Conservation (phyloP, 2,329 filamentous ascomycete species). For the Diaporthe sp. region DNA sequence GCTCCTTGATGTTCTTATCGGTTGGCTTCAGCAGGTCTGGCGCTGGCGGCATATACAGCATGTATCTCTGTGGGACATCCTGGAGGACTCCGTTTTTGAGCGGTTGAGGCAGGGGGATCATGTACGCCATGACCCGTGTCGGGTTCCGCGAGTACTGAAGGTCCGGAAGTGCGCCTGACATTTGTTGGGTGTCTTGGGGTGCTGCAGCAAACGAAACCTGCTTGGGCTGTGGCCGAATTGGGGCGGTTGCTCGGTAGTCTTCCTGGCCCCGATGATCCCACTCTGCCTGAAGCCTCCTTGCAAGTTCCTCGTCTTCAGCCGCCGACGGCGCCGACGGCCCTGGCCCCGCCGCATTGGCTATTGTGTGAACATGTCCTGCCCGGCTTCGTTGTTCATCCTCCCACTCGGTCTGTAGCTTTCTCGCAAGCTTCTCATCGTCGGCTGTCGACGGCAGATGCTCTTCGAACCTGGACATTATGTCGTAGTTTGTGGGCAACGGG, state of each 20-base stretch:
- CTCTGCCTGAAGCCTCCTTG: constrained; percentile 5
- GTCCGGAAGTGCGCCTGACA: constrained; percentile 9
- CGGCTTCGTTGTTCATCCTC: neutral
- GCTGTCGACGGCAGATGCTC: constrained; percentile 21
- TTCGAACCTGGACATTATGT: neutral
- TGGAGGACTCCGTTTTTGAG: neutral
- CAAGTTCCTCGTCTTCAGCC: neutral
- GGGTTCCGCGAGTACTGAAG: constrained; percentile 11
- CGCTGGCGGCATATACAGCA: constrained; percentile 30
- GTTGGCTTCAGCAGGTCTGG: constrained; percentile 27
- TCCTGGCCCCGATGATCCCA: neutral
- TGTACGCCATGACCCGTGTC: constrained; percentile 23
- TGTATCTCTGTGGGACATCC: constrained; percentile 21
- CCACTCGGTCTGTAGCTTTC: constrained; percentile 19
- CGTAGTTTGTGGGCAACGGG: neutral
- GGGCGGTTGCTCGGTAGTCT: neutral
- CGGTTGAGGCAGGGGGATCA: constrained; percentile 28
- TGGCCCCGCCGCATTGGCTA: neutral
- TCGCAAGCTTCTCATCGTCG: constrained; percentile 20
- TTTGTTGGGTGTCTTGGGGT: neutral
- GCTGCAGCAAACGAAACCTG: neutral
- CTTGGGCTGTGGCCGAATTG: neutral
- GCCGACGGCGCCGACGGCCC: neutral
- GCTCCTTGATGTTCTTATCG: constrained; percentile 10
- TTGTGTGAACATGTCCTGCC: neutral